Base-by-base conservation (phyloP, 306 rosid genomes). In the Vigna hirtella region DNA sequence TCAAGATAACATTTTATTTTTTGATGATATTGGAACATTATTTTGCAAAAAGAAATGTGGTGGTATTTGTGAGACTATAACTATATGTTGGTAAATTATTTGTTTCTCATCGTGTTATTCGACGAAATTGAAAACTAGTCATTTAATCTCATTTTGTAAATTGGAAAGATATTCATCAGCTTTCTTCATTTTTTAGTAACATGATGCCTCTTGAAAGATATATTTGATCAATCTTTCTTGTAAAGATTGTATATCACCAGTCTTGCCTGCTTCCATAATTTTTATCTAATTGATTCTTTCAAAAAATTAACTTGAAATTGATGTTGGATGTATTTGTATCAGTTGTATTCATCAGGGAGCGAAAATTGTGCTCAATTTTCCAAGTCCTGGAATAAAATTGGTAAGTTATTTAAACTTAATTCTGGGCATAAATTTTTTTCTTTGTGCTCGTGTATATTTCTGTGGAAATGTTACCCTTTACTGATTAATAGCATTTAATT, bases 301-400 rank as follows among this genome's bases (percentile, higher is more conserved):
- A 34, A 36, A 71, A 28, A 7, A 26, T 85, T 73, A 70, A 77
- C 70, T 69, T 62, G 77, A 32, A 66, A 9, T 56, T 26, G 15
- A 9, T 73, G 20, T 66, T 75, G 32, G 45, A 78, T 84, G 72
- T 49, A 70, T 67, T 74, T 84, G 84, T 63, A 75, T 74, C 88
- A 92, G 98, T 55, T 95, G 82, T 88, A 84, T 87, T 95, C 98
- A 69, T 74, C 75, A 42, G 98, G 97, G 70, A 95, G 98, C 86
- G 84, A 86, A 62, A 89, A 66, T 7, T 95, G 89, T 78, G 87
- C 79, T 50, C 87, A 83, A 43, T 95, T 95, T 85, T 88, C 85
- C 9, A 86, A 83, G 73, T 84, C 76, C 18, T 95, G 93, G 98
- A 87, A 88, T 80, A 73, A 82, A 77, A 89, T 90, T 80, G 97